Evolutionary conservation across 352 stramenopile species (phyloP).

Genomic region (Hyaloperonospora arabidopsidis): DNA sequence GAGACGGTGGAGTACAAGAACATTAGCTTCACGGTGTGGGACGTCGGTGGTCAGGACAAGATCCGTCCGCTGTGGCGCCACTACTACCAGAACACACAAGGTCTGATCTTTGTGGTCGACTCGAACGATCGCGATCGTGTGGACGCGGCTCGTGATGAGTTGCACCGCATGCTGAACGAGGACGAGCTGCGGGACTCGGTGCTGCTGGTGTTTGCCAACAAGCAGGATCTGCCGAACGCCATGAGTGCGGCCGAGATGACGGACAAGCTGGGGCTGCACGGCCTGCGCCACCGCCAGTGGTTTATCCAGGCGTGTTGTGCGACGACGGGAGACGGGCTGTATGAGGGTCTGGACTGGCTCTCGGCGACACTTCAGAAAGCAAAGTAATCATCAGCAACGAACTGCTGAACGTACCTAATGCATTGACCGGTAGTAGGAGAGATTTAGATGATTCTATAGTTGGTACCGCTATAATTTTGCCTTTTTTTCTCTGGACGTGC

Average conservation of each 20-base stretch:
- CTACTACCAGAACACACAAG: conserved; percentile 99
- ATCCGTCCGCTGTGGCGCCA: conserved; percentile 98
- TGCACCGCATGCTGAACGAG: conserved; percentile 98
- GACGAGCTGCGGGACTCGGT: conserved; percentile 96
- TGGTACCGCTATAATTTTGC: conserved; percentile 31
- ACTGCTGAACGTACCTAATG: conserved; percentile 17
- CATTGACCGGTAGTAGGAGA: conserved; percentile 29
- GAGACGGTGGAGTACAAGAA: conserved; percentile 99
- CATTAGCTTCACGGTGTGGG: conserved; percentile 99
- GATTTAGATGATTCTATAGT: conserved; percentile 34
- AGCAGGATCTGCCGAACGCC: conserved; percentile 97
- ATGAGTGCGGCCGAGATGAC: conserved; percentile 96
- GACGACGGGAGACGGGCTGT: conserved; percentile 97
- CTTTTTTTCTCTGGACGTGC: conserved; percentile 3
- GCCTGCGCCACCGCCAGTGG: conserved; percentile 96
- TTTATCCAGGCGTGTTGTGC: conserved; percentile 99
- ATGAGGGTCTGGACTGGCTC: conserved; percentile 99
- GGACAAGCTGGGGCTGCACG: conserved; percentile 96
- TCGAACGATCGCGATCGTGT: conserved; percentile 98
- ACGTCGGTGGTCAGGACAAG: conserved; percentile 98
- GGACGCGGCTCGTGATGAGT: conserved; percentile 93
- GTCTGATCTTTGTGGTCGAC: conserved; percentile 99
- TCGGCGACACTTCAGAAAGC: conserved; percentile 17
- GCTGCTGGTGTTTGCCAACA: conserved; percentile 98
- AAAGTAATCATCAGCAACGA: conserved; percentile 16